Percentiles rank a stretch among this genome's conserved stretches.
Evolutionary conservation across 1,284 basidiomycete species (phyloP).

Genomic region (Neotropicomus parvogracilis): DNA sequence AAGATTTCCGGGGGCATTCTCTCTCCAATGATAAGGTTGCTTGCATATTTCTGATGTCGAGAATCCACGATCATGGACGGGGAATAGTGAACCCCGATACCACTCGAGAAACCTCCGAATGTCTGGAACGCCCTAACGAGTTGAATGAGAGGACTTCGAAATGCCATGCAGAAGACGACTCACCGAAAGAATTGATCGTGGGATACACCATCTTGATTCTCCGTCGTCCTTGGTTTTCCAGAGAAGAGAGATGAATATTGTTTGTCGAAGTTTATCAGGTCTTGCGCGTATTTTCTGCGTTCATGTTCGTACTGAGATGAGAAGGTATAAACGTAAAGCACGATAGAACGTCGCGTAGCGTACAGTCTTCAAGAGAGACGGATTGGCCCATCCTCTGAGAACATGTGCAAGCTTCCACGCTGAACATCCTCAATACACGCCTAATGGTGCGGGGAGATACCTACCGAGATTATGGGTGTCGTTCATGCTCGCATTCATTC

Average conservation of each 20-base stretch:
- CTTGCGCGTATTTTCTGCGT: conserved; percentile 70
- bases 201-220: conserved; percentile 58
- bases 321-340: not conserved
- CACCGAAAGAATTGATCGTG: conserved; percentile 64
- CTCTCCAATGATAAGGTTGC: conserved; percentile 49
- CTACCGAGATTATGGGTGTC: conserved; percentile 41
- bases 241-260: conserved; percentile 74
- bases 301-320: conserved; percentile 64
- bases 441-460: not conserved
- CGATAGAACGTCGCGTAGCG: conserved; percentile 18
- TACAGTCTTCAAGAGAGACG: conserved; percentile 69
- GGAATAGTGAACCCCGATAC: conserved; percentile 61
- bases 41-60: conserved; percentile 44
- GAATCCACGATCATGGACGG: conserved; percentile 50
- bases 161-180: conserved; percentile 12
- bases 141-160: not conserved
- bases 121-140: conserved; percentile 50
- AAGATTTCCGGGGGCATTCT: conserved; percentile 59
- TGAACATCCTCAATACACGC: conserved; percentile 22
- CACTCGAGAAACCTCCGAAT: conserved; percentile 58
- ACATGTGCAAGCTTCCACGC: conserved; percentile 78
- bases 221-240: conserved; percentile 61
- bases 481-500: not conserved
- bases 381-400: conserved; percentile 64
- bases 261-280: conserved; percentile 80